These are phyloP conservation scores for Sarcodon sp. DNA, from an alignment of 768 basidiomycete genomes.

Conservation along the genomic window DNA sequence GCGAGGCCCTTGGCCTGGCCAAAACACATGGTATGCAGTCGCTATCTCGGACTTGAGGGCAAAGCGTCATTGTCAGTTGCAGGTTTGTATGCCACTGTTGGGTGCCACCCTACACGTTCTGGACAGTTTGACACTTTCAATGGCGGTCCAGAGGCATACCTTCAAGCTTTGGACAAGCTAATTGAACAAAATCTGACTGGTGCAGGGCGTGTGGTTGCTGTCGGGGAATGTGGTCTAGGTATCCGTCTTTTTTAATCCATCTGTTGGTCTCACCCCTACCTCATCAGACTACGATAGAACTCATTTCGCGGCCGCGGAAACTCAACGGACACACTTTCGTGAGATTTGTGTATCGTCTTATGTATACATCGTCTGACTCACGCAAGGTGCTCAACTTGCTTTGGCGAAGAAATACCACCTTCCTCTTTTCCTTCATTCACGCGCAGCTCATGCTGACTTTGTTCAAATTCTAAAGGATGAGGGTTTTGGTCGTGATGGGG, in stretches of 20 bases:
- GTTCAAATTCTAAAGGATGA: constrained; percentile 51
- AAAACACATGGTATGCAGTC: constrained; percentile 30
- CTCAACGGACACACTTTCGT: constrained; percentile 58
- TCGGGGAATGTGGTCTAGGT: constrained; percentile 80
- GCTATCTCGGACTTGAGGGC: neutral
- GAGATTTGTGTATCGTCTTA: constrained; percentile 9
- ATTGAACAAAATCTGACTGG: constrained; percentile 36
- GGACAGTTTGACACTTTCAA: constrained; percentile 47
- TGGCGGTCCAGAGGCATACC: constrained; percentile 47
- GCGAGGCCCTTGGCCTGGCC: constrained; percentile 47
- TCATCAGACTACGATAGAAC: constrained; percentile 63
- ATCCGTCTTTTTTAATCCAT: constrained; percentile 4
- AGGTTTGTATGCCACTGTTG: constrained; percentile 65
- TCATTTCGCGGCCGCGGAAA: constrained; percentile 44
- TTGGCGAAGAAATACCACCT: constrained; percentile 62
- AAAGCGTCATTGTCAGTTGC: neutral
- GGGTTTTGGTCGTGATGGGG: constrained; percentile 47
- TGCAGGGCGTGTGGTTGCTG: constrained; percentile 47
- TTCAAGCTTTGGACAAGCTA: constrained; percentile 42
- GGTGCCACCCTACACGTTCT: constrained; percentile 72
- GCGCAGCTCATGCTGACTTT: constrained; percentile 64
- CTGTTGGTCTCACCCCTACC: neutral
- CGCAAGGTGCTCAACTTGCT: constrained; percentile 30
- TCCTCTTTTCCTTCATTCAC: constrained; percentile 72
- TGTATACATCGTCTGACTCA: neutral